Evolutionary conservation across 1,284 basidiomycete genomes (phyloP).

Genomic region (Ganoderma boninense): DNA sequence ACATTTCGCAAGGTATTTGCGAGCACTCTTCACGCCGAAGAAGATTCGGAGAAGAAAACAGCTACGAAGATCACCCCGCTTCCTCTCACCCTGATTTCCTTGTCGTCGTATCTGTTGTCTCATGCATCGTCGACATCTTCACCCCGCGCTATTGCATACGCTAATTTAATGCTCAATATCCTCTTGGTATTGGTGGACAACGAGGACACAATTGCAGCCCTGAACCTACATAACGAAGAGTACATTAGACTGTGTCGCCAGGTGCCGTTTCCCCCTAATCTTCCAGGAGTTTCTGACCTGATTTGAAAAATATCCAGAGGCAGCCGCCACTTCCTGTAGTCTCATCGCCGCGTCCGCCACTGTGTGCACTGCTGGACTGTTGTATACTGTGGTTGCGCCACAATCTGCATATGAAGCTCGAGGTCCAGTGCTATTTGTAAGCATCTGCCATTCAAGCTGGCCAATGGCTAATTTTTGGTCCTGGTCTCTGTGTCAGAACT

Average conservation of each 20-base stretch:
- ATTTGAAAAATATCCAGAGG: constrained; percentile 45
- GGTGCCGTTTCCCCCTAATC: constrained; percentile 47
- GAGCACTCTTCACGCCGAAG: constrained; percentile 43
- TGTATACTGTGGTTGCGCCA: constrained; percentile 75
- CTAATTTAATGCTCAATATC: constrained; percentile 60
- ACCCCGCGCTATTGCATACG: constrained; percentile 65
- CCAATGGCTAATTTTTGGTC: neutral
- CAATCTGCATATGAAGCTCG: constrained; percentile 68
- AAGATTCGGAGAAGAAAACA: constrained; percentile 25
- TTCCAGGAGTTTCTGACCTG: neutral
- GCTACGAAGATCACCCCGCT: constrained; percentile 42
- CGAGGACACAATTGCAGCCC: constrained; percentile 51
- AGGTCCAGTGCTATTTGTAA: constrained; percentile 63
- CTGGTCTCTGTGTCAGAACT: constrained; percentile 32
- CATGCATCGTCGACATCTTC: constrained; percentile 68
- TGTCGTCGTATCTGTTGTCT: constrained; percentile 69
- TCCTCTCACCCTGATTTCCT: constrained; percentile 55
- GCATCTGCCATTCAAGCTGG: constrained; percentile 29
- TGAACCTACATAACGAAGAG: constrained; percentile 49
- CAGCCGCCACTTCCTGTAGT: constrained; percentile 57
- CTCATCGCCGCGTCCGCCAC: constrained; percentile 48
- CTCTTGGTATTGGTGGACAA: constrained; percentile 60
- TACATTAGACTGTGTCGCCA: constrained; percentile 67
- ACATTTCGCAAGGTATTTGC: constrained; percentile 55
- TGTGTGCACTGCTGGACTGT: constrained; percentile 68